Evolutionary conservation across 2,329 filamentous ascomycete species (phyloP).

Genomic region (Lanzia echinophila): DNA sequence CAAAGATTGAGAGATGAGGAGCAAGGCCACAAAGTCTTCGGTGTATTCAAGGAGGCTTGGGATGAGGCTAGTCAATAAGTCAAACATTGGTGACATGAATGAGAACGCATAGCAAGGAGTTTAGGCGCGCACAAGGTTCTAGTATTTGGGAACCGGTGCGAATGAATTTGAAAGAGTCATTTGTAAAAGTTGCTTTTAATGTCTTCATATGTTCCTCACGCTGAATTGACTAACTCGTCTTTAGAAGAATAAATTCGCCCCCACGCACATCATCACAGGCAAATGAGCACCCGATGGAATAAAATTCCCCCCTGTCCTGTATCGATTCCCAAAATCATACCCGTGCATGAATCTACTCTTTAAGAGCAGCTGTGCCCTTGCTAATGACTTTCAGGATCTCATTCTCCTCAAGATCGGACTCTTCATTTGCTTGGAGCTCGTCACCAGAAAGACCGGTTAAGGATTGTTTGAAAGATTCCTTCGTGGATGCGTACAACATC

Average conservation of each 20-base stretch:
- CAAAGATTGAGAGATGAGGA: conserved; percentile 69
- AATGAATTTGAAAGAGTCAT: neutral
- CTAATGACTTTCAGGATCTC: conserved; percentile 60
- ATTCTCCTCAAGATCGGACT: conserved; percentile 74
- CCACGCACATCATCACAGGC: conserved; percentile 14
- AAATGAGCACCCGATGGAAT: conserved; percentile 28
- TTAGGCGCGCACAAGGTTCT: neutral
- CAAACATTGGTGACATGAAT: neutral
- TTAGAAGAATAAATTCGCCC: conserved; percentile 7
- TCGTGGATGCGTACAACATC: conserved; percentile 88
- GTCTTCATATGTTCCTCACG: conserved; percentile 12
- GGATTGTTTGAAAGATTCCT: conserved; percentile 75
- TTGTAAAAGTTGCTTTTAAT: conserved; percentile 11
- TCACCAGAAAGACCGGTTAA: conserved; percentile 66
- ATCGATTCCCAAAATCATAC: conserved; percentile 5
- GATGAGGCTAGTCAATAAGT: conserved; percentile 11
- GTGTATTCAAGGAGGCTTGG: conserved; percentile 61
- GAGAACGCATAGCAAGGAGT: conserved; percentile 19
- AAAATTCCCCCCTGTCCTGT: conserved; percentile 2
- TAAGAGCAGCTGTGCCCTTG: conserved; percentile 37
- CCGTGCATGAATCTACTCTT: neutral
- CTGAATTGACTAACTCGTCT: conserved; percentile 9
- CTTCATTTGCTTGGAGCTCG: conserved; percentile 76
- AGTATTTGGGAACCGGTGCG: neutral
- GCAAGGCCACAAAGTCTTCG: conserved; percentile 56